These are phyloP conservation scores for Picea abies DNA, from an alignment of 83 land plant genomes.

Conservation along the genomic window DNA sequence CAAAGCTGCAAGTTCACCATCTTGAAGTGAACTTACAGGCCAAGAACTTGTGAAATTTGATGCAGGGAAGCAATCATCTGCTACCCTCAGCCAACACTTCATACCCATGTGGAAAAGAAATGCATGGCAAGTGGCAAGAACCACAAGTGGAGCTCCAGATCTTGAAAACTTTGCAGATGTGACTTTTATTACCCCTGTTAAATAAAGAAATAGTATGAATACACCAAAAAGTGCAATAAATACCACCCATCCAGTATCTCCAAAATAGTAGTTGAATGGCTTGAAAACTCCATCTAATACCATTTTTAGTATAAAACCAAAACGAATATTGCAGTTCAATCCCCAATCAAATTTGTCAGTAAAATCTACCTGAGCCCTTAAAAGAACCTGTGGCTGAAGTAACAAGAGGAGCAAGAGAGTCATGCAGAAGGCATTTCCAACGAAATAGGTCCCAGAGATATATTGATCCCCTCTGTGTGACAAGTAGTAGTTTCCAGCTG, in stretches of 20 bases:
- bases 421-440: slow-evolving; percentile 70
- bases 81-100: slow-evolving; percentile 93
- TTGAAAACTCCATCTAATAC: background rate
- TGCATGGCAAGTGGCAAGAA: slow-evolving; percentile 89
- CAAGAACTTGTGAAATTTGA: slow-evolving; percentile 89
- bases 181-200: slow-evolving; percentile 71
- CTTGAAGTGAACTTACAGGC: slow-evolving; percentile 56
- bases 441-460: slow-evolving; percentile 90
- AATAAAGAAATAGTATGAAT: background rate
- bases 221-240: background rate
- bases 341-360: too few species aligned
- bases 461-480: slow-evolving; percentile 76
- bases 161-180: slow-evolving; percentile 87
- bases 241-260: background rate
- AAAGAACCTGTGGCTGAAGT: slow-evolving; percentile 33
- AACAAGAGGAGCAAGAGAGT: slow-evolving; percentile 73
- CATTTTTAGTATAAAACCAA: background rate
- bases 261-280: background rate
- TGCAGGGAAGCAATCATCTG: slow-evolving; percentile 90
- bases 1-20: slow-evolving; percentile 88
- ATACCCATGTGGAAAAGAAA: slow-evolving; percentile 86
- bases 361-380: slow-evolving; percentile 47
- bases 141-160: slow-evolving; percentile 90
- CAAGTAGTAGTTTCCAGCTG: slow-evolving; percentile 77
- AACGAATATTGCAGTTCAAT: too few species aligned